Conservation (phyloP, 805 yeast genomes). For the Komagataella ulmi region DNA sequence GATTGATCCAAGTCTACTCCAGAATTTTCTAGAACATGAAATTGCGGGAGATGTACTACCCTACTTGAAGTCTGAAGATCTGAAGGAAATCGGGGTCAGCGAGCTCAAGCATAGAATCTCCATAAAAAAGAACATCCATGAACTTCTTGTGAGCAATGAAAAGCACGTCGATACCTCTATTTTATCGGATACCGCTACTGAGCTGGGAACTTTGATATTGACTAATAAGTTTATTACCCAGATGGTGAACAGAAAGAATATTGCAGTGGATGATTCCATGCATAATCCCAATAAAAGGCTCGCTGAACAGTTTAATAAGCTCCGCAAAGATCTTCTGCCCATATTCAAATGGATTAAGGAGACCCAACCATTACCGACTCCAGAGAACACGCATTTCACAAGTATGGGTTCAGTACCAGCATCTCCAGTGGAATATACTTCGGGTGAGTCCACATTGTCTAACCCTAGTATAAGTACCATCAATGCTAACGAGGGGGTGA, state of each 20-base stretch:
- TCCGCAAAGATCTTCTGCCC: constrained; percentile 55
- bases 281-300: constrained; percentile 16
- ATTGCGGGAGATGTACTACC: constrained; percentile 65
- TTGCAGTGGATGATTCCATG: neutral
- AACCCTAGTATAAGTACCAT: neutral
- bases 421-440: neutral
- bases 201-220: neutral
- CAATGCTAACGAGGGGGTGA: neutral
- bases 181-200: constrained; percentile 2
- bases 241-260: neutral
- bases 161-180: neutral
- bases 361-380: constrained; percentile 56
- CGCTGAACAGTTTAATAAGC: constrained; percentile 37
- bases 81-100: constrained; percentile 56
- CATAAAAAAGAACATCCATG: constrained; percentile 44
- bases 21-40: constrained; percentile 36
- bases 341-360: constrained; percentile 50
- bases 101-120: constrained; percentile 41
- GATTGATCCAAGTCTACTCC: neutral
- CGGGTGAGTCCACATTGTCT: constrained; percentile 2
- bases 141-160: constrained; percentile 28
- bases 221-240: constrained; percentile 2
- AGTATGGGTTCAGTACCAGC: neutral
- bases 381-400: constrained; percentile 22
- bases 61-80: constrained; percentile 54